Evolutionary conservation across 164 flowering plant genomes (phyloP).

Genomic region (Vitis labrusca): DNA sequence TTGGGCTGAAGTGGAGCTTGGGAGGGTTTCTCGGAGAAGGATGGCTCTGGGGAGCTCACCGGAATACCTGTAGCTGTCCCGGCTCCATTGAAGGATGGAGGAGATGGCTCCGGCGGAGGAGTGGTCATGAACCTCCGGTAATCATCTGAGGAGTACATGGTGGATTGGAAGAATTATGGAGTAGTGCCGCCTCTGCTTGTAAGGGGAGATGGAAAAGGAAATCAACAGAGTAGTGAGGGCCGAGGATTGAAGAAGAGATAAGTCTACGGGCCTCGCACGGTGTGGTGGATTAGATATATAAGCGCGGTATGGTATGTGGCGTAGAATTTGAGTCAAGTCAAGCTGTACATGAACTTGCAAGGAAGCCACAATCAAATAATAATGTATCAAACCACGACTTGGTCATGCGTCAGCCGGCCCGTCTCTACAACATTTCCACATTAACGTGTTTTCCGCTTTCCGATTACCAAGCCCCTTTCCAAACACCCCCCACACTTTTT

Average conservation of each 20-base stretch:
- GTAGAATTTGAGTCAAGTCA: too few species aligned
- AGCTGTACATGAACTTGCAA: too few species aligned
- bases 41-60: neutral
- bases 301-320: too few species aligned
- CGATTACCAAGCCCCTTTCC: too few species aligned
- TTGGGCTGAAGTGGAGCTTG: neutral
- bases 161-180: neutral
- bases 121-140: neutral
- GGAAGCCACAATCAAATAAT: too few species aligned
- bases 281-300: neutral
- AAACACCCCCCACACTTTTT: too few species aligned
- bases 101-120: neutral
- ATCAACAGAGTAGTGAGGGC: neutral
- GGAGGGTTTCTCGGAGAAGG: neutral
- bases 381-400: too few species aligned
- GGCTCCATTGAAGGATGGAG: neutral
- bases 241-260: neutral
- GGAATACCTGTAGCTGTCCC: neutral
- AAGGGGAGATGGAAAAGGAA: neutral
- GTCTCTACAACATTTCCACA: too few species aligned
- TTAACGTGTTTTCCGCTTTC: too few species aligned
- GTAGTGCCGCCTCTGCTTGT: neutral
- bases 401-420: too few species aligned
- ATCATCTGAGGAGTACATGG: constrained; percentile 7
- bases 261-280: neutral